A percentile compares a stretch with the other conserved stretches of the same genome.
phyloP scores from a whole-genome alignment of 768 basidiomycete genomes.

The Galerina marginata region DNA sequence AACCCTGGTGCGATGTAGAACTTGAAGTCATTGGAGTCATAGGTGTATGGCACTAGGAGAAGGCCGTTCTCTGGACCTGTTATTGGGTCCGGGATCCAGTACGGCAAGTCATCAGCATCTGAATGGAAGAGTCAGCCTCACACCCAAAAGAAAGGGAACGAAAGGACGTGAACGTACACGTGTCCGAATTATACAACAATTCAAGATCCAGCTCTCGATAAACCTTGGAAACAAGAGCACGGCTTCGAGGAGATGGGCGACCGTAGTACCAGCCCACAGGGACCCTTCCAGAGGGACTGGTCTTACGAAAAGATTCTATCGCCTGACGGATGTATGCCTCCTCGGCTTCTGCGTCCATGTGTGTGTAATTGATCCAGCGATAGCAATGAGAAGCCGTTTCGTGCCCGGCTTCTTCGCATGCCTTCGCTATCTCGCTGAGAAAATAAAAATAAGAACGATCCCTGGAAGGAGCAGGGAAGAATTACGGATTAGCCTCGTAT shows the following conservation, averaged over 20 bases:
- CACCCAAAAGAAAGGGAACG: not conserved
- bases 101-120: constrained; percentile 24
- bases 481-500: constrained; percentile 19
- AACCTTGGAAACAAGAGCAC: constrained; percentile 22
- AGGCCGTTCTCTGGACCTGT: constrained; percentile 15
- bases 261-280: constrained; percentile 26
- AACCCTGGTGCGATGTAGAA: constrained; percentile 23
- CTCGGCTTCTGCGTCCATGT: constrained; percentile 19
- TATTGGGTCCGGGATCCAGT: constrained; percentile 23
- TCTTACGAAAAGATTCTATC: constrained; percentile 16
- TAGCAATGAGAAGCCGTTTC: constrained; percentile 26
- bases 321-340: constrained; percentile 22
- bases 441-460: not conserved
- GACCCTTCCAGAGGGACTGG: constrained; percentile 16
- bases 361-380: constrained; percentile 22
- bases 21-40: constrained; percentile 24
- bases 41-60: constrained; percentile 20
- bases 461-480: not conserved
- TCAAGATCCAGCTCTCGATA: constrained; percentile 21
- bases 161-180: constrained; percentile 8
- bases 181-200: constrained; percentile 20
- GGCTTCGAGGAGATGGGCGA: constrained; percentile 21
- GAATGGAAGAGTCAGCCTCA: not conserved
- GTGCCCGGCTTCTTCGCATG: constrained; percentile 22
- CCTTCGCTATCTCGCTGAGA: constrained; percentile 19